These are phyloP conservation scores for Avena sativa DNA, from an alignment of 176 grass and related monocot genomes.

Conservation along the genomic window DNA sequence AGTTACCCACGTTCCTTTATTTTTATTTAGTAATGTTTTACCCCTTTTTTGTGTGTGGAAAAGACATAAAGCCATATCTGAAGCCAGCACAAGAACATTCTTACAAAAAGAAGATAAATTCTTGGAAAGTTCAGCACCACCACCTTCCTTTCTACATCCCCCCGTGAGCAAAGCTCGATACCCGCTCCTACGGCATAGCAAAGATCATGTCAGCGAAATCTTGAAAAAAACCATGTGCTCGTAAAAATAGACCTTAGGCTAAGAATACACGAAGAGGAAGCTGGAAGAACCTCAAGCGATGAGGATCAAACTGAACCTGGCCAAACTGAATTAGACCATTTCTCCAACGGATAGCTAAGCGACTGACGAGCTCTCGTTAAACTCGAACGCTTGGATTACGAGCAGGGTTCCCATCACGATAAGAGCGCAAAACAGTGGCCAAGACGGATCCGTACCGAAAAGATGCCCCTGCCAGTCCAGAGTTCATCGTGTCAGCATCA, in stretches of 20 bases:
- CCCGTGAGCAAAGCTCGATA: no score
- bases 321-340: neutral
- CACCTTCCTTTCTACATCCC: no score
- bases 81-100: no score
- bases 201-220: no score
- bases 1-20: neutral
- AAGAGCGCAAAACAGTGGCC: neutral
- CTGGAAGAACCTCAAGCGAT: neutral
- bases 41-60: no score
- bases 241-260: neutral
- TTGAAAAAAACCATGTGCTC: no score
- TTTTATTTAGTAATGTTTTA: neutral
- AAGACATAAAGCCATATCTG: no score
- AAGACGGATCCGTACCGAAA: slow-evolving; percentile 28
- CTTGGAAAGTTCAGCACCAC: no score
- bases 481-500: slow-evolving; percentile 29
- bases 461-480: slow-evolving; percentile 45
- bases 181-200: no score
- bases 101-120: no score
- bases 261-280: neutral
- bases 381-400: neutral
- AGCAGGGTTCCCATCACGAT: neutral
- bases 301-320: neutral
- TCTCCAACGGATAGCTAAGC: neutral
- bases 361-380: neutral